Percentiles rank a stretch among this genome's conserved stretches.
phyloP scores from a whole-genome alignment of 2,329 filamentous ascomycete genomes.

The Exophiala sp. region DNA sequence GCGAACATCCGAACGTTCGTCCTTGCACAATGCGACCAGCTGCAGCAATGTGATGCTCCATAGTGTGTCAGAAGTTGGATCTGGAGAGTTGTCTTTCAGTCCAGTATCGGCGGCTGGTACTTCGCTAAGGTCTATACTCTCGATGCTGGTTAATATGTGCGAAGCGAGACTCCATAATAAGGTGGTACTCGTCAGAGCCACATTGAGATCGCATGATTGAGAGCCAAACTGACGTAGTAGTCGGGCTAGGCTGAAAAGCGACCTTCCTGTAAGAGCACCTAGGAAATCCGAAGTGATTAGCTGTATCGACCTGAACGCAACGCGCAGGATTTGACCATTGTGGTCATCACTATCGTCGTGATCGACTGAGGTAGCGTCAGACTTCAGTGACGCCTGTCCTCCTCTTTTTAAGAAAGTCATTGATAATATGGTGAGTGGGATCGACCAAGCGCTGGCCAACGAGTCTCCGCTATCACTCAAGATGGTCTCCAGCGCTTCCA shows the following conservation, averaged over 20 bases:
- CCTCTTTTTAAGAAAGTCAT: constrained; percentile 55
- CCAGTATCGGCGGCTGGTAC: constrained; percentile 5
- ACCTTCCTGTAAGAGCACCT: constrained; percentile 65
- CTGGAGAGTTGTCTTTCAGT: neutral
- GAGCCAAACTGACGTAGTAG: constrained; percentile 85
- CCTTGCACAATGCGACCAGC: constrained; percentile 38
- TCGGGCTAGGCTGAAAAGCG: constrained; percentile 74
- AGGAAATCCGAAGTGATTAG: constrained; percentile 95
- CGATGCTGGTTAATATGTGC: constrained; percentile 15
- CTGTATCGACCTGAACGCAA: constrained; percentile 84
- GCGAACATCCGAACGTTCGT: constrained; percentile 39
- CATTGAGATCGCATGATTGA: constrained; percentile 89
- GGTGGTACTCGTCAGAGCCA: constrained; percentile 88
- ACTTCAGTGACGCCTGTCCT: neutral
- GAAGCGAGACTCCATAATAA: constrained; percentile 93
- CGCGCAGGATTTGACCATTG: constrained; percentile 62
- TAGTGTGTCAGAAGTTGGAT: constrained; percentile 8
- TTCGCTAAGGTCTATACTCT: constrained; percentile 9
- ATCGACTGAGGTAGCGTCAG: constrained; percentile 33
- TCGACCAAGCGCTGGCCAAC: constrained; percentile 64
- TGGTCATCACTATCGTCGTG: constrained; percentile 12
- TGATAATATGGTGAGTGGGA: constrained; percentile 83
- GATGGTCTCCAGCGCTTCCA: constrained; percentile 76
- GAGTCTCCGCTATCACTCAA: constrained; percentile 84
- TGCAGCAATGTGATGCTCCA: constrained; percentile 23